phyloP scores from a whole-genome alignment of 23 red algal species.

The Gracilaria caudata region DNA sequence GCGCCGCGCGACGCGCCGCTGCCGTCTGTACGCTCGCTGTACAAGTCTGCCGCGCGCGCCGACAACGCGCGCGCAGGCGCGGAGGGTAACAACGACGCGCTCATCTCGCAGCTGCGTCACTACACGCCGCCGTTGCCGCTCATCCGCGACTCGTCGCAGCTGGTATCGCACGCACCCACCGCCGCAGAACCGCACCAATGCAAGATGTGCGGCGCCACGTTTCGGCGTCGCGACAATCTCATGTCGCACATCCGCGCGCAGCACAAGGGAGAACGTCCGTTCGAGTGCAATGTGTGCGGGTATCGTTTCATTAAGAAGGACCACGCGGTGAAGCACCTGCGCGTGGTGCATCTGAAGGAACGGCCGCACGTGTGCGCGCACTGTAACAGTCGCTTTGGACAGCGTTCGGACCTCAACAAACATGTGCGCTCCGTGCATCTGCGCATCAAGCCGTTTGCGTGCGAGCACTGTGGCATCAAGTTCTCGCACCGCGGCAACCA shows the following conservation, averaged over 20 bases:
- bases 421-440: slow-evolving; percentile 64
- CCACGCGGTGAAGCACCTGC: slow-evolving; percentile 63
- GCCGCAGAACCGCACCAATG: slow-evolving; percentile 26
- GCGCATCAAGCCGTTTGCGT: slow-evolving; percentile 66
- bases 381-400: slow-evolving; percentile 67
- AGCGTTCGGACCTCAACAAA: slow-evolving; percentile 70
- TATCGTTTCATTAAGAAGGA: slow-evolving; percentile 82
- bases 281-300: slow-evolving; percentile 61
- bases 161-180: not conserved
- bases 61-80: not conserved
- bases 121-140: not conserved
- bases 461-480: slow-evolving; percentile 52
- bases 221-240: slow-evolving; percentile 50
- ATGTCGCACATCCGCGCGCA: slow-evolving; percentile 50
- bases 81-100: slow-evolving; percentile 11
- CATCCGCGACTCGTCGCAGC: not conserved
- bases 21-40: slow-evolving; percentile 24
- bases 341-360: slow-evolving; percentile 69
- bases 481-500: slow-evolving; percentile 72
- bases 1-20: slow-evolving; percentile 2
- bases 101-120: slow-evolving; percentile 24
- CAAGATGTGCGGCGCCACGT: slow-evolving; percentile 28
- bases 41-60: slow-evolving; percentile 1
- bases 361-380: slow-evolving; percentile 54
- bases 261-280: slow-evolving; percentile 68